Evolutionary conservation across 352 stramenopile genomes (phyloP).

Genomic region (Phytophthora litchii): DNA sequence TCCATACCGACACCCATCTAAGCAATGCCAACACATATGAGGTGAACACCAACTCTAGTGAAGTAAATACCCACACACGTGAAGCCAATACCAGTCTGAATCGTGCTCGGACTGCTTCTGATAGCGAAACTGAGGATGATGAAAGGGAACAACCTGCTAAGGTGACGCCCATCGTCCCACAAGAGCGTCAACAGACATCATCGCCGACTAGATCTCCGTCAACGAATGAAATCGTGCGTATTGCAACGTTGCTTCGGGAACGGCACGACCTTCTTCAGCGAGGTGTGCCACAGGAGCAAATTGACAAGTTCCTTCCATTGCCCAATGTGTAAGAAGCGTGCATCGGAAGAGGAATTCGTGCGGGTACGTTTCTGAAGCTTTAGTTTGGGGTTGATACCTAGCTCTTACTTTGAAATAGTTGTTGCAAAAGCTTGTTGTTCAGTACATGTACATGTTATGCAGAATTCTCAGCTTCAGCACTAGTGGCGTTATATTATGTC

Average conservation of each 20-base stretch:
- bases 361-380: too few species aligned
- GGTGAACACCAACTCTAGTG: neutral
- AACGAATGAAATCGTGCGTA: constrained; percentile 34
- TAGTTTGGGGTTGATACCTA: too few species aligned
- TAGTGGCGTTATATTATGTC: too few species aligned
- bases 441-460: too few species aligned
- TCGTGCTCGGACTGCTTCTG: constrained; percentile 2
- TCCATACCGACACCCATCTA: too few species aligned
- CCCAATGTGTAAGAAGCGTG: constrained; percentile 21
- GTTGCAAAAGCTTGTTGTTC: too few species aligned
- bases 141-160: constrained; percentile 6
- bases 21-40: neutral
- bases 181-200: neutral
- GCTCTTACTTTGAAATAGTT: too few species aligned
- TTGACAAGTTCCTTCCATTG: constrained; percentile 37
- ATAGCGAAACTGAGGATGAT: constrained; percentile 30
- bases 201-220: constrained; percentile 20
- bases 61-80: neutral
- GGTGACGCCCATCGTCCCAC: constrained; percentile 3
- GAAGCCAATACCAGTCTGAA: constrained; percentile 2
- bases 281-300: constrained; percentile 32
- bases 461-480: too few species aligned
- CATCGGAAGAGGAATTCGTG: too few species aligned
- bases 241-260: constrained; percentile 36
- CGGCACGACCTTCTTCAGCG: constrained; percentile 37